Base-by-base conservation (phyloP, 1,284 basidiomycete genomes). In the Austroboletus olivaceoglutinosus region DNA sequence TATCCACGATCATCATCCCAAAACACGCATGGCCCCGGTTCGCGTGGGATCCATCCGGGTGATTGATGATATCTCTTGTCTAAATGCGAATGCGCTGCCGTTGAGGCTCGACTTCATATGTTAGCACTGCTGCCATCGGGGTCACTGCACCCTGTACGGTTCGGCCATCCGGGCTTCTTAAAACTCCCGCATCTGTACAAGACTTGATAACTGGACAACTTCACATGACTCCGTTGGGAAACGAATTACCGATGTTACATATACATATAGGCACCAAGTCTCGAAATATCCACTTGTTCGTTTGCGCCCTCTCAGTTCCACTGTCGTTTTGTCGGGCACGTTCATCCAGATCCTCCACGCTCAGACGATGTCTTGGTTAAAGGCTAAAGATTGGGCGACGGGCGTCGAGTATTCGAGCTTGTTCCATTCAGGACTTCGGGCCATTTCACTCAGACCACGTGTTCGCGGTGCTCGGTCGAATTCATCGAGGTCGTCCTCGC, bases 341-440 rank as follows among this genome's bases (percentile, higher is more conserved):
- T 9, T 52, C 33, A 5, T 12, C 29, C 19, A 2, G 23, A 16
- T 19, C 23, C 5, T 27, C n/a, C 13, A 16, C 29, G 43, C 34
- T n/a, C 31, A 15, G 18, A 27, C 38, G 2, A 69, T 65, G 65
- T 68, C 67, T 45, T 65, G 65, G 64, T 43, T 69, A 21, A 65
- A 65, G 23, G 60, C 51, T 10, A 68, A 53, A 27, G 64, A 65
- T 40, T 67, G 54, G 67, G 51, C 50, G 27, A 60, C 58, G 1
- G 67, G 62, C 7, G 46, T 65, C 21, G 64, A 65, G 45, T 69
- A 65, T 42, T 65, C 64, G 12, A 67, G 23, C 25, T 31, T 65
- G 25, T 65, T 65, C 42, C 62, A 65, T 42, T 65, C 64, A 2
- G 64, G 64, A 6, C 52, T 65, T 13, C 62, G 58, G 19, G 58